phyloP scores from a whole-genome alignment of 257 asterid genomes.

The Schizonepeta tenuifolia region DNA sequence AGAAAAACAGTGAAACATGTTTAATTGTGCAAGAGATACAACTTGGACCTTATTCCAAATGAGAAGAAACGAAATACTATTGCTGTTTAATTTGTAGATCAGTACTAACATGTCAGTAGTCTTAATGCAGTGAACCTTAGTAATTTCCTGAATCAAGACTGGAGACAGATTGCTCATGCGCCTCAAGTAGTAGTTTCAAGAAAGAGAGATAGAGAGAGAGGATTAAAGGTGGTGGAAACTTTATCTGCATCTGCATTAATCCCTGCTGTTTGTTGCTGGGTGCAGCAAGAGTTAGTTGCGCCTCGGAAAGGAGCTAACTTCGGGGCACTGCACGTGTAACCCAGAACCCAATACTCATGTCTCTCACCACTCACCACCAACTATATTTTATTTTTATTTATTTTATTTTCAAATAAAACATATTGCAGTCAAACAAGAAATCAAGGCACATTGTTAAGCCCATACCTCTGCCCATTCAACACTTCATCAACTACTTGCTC shows the following conservation, averaged over 20 bases:
- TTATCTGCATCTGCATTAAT: constrained; percentile 35
- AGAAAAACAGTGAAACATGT: too few relatives aligned
- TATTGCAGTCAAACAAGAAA: constrained; percentile 36
- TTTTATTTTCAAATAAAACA: too few relatives aligned
- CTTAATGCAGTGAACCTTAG: constrained; percentile 30
- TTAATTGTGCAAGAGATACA: too few relatives aligned
- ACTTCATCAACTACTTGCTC: too few relatives aligned
- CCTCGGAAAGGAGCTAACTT: constrained; percentile 51
- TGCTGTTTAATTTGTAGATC: constrained; percentile 5
- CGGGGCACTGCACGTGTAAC: constrained; percentile 48
- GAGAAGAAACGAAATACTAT: neutral
- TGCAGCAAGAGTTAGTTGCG: constrained; percentile 46
- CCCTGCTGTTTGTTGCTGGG: constrained; percentile 39
- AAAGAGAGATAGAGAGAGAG: constrained; percentile 7
- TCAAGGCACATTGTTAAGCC: constrained; percentile 30
- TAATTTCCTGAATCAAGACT: constrained; percentile 30
- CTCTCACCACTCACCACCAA: neutral
- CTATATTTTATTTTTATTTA: neutral
- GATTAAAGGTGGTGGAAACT: constrained; percentile 11
- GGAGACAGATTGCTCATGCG: constrained; percentile 19
- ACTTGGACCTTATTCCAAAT: too few relatives aligned
- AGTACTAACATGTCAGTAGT: neutral
- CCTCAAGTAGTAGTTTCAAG: constrained; percentile 18
- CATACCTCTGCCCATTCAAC: constrained; percentile 32
- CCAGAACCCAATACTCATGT: constrained; percentile 37